phyloP scores from a whole-genome alignment of 2,329 filamentous ascomycete genomes.

The Aspergillus quadricinctus region DNA sequence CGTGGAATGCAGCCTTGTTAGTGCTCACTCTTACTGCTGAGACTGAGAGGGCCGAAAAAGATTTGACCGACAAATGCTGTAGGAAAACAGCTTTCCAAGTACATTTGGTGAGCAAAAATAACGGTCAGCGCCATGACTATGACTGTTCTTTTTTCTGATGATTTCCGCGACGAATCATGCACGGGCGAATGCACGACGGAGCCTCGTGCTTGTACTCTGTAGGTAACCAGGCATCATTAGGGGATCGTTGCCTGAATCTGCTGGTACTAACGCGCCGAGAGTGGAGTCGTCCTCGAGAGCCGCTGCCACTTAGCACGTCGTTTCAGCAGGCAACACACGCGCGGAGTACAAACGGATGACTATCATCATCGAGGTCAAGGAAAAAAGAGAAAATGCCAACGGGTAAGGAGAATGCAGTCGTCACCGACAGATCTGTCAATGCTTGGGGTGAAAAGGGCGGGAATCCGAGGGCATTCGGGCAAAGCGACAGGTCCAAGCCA shows the following conservation, averaged over 20 bases:
- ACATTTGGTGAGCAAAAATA: neutral
- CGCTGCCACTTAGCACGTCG: neutral
- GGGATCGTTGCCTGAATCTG: neutral
- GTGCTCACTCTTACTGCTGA: neutral
- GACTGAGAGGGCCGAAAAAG: neutral
- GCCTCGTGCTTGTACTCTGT: neutral
- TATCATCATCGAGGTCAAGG: neutral
- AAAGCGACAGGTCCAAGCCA: conserved; percentile 1
- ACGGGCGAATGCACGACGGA: neutral
- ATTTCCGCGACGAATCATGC: neutral
- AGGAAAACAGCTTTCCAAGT: neutral
- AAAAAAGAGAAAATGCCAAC: neutral
- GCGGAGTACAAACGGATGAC: neutral
- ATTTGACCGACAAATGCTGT: neutral
- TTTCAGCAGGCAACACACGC: neutral
- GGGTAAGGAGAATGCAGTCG: neutral
- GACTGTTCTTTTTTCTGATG: neutral
- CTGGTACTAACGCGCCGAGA: neutral
- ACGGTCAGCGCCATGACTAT: neutral
- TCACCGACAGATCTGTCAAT: neutral
- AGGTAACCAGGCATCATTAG: neutral
- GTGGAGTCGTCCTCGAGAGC: neutral
- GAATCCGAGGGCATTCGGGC: neutral
- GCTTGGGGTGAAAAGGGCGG: neutral
- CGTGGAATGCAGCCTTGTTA: neutral